Base-by-base conservation (phyloP, 495 filamentous ascomycete genomes). In the Podospora conica region DNA sequence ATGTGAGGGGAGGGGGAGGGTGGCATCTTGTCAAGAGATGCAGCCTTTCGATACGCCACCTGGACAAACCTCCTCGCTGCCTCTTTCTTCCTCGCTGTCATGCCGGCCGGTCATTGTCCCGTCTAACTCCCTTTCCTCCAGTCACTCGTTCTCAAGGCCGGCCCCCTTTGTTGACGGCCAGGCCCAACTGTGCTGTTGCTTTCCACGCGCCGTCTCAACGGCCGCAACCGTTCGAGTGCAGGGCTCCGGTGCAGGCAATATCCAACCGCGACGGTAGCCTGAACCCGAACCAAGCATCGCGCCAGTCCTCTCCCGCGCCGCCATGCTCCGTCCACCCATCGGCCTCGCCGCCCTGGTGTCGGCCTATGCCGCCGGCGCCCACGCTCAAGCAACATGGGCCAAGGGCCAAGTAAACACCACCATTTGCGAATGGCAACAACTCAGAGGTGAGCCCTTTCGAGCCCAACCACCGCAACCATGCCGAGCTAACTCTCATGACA, bases 401-500 rank as follows among this genome's bases (percentile, higher is more conserved):
- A 2, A 64, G 3, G 64, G 70, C 56, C 81, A 86, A 69, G 71
- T 79, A 58, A 85, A 83, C 70, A 75, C 81, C 12, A 85, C 82
- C 10, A 81, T 88, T 73, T 90, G 87, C 68, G 74, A 73, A 31
- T 90, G 87, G 87, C 58, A 75, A 20, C 68, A 77, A 27, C 74
- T 82, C 55, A 77, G 87, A 79, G 83, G 86, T 83, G 56, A 78
- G 75, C 66, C 4, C 68, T 24, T 33, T 33, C 54, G 4, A 21
- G 8, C 20, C n/a, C n/a, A n/a, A n/a, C 0, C 29, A 6, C 25
- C 0, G 1, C 22, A 8, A 11, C 23, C 3, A 21, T 6, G 3
- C 33, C 31, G n/a, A 0, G 21, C 70, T 79, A 60, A 80, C 70
- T 22, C 1, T 3, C 5, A 58, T 20, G n/a, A 9, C 18, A 88